Conservation (phyloP, 2,329 filamentous ascomycete species). For the Alternaria ventricosa region DNA sequence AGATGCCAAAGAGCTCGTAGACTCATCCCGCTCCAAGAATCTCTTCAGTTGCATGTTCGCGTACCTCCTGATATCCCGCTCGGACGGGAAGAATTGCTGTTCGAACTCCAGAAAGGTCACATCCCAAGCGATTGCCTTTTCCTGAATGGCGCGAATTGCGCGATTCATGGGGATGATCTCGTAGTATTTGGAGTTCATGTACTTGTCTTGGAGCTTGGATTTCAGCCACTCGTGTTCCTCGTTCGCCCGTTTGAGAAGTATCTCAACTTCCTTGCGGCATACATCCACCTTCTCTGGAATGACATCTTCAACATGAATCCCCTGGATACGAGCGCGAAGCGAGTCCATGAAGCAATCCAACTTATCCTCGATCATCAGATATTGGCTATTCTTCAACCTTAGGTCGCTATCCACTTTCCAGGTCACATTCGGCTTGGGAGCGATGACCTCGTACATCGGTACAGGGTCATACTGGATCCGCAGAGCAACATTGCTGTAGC, state of each 20-base stretch:
- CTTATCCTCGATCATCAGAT: slow-evolving; percentile 77
- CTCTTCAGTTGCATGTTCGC: slow-evolving; percentile 93
- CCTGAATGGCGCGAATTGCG: slow-evolving; percentile 86
- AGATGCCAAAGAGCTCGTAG: slow-evolving; percentile 74
- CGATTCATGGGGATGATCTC: slow-evolving; percentile 94
- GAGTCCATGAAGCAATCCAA: slow-evolving; percentile 88
- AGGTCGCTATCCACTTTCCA: slow-evolving; percentile 98
- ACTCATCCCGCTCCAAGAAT: slow-evolving; percentile 85
- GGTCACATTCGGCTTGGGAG: slow-evolving; percentile 86
- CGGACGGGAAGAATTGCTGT: slow-evolving; percentile 86
- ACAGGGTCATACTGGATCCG: slow-evolving; percentile 93
- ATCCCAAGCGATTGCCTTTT: slow-evolving; percentile 94
- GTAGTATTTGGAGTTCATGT: slow-evolving; percentile 94
- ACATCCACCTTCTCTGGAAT: slow-evolving; percentile 83
- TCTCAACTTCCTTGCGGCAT: slow-evolving; percentile 82
- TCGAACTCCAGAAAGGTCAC: slow-evolving; percentile 89
- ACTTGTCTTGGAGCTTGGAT: slow-evolving; percentile 83
- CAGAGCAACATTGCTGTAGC: slow-evolving; percentile 82
- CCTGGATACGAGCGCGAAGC: slow-evolving; percentile 80
- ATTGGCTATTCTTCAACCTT: slow-evolving; percentile 90
- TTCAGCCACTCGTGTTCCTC: slow-evolving; percentile 81
- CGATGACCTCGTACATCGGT: slow-evolving; percentile 90
- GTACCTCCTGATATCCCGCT: slow-evolving; percentile 92
- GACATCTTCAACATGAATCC: slow-evolving; percentile 90
- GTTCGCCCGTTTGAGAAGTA: slow-evolving; percentile 76